Evolutionary conservation across 371 early-diverging fungal genomes (phyloP).

Genomic region (Mortierella sp.): DNA sequence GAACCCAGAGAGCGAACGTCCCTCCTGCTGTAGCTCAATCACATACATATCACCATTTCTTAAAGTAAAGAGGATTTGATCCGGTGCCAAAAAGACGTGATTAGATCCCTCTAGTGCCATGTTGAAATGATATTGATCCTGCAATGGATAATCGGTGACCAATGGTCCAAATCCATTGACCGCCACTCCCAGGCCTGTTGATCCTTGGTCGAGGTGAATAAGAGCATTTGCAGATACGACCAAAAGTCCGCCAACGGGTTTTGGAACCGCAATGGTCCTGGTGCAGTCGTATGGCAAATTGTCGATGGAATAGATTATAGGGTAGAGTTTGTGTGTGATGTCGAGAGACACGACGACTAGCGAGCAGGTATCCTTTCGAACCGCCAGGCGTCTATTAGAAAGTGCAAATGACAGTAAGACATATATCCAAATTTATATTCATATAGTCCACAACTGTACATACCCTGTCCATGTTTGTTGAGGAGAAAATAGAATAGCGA

Average conservation of each 20-base stretch:
- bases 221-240: slow-evolving; percentile 85
- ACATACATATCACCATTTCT: slow-evolving; percentile 79
- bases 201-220: slow-evolving; percentile 89
- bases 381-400: slow-evolving; percentile 69
- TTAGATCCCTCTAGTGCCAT: slow-evolving; percentile 68
- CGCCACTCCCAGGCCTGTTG: slow-evolving; percentile 79
- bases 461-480: slow-evolving; percentile 92
- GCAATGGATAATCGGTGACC: slow-evolving; percentile 65
- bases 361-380: slow-evolving; percentile 81
- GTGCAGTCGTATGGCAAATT: slow-evolving; percentile 88
- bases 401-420: not conserved
- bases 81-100: slow-evolving; percentile 65
- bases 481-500: slow-evolving; percentile 93
- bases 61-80: slow-evolving; percentile 68
- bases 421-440: slow-evolving; percentile 15
- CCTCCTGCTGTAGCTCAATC: slow-evolving; percentile 77
- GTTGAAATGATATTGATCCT: slow-evolving; percentile 44
- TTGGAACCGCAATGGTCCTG: slow-evolving; percentile 79
- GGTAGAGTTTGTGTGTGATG: slow-evolving; percentile 76
- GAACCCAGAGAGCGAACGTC: slow-evolving; percentile 64
- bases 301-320: slow-evolving; percentile 84
- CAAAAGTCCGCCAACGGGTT: slow-evolving; percentile 91
- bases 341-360: slow-evolving; percentile 92
- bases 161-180: slow-evolving; percentile 77
- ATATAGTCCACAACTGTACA: not conserved